Percentiles rank a stretch among this genome's conserved stretches.
These are phyloP conservation scores for Quillaja saponaria DNA, from an alignment of 306 rosid genomes.

Conservation along the genomic window DNA sequence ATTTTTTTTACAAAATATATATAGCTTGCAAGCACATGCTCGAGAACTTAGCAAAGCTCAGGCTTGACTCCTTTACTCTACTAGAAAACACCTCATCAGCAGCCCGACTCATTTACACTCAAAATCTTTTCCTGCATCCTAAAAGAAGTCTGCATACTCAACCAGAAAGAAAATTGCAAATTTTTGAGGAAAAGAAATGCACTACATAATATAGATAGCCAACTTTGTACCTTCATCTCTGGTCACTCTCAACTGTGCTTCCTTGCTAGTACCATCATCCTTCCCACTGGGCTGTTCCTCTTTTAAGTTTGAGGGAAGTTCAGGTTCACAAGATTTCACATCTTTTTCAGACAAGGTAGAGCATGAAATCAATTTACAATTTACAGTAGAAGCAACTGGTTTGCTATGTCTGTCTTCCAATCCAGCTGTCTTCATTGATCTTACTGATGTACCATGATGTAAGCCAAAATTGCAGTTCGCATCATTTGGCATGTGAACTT, in stretches of 20 bases:
- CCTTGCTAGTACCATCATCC: neutral
- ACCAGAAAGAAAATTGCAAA: too few relatives aligned
- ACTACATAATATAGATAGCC: neutral
- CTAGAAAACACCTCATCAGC: too few relatives aligned
- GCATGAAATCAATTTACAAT: neutral
- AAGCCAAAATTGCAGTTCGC: neutral
- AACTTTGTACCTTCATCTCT: neutral
- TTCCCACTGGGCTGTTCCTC: neutral
- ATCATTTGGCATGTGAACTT: neutral
- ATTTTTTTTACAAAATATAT: too few relatives aligned
- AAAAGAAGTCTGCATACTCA: too few relatives aligned
- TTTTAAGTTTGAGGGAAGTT: neutral
- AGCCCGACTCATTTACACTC: too few relatives aligned
- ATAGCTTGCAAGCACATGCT: too few relatives aligned
- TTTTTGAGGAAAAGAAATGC: too few relatives aligned
- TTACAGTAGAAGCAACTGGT: neutral
- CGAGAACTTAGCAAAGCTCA: too few relatives aligned
- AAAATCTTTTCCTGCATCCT: too few relatives aligned
- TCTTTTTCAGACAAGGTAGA: neutral
- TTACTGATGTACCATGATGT: neutral
- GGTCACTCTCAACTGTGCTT: neutral
- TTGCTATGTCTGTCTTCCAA: neutral
- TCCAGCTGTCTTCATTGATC: neutral
- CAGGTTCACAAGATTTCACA: neutral
- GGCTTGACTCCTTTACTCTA: too few relatives aligned